phyloP scores from a whole-genome alignment of 2,329 filamentous ascomycete genomes.

The Domatiomyces catenatus region DNA sequence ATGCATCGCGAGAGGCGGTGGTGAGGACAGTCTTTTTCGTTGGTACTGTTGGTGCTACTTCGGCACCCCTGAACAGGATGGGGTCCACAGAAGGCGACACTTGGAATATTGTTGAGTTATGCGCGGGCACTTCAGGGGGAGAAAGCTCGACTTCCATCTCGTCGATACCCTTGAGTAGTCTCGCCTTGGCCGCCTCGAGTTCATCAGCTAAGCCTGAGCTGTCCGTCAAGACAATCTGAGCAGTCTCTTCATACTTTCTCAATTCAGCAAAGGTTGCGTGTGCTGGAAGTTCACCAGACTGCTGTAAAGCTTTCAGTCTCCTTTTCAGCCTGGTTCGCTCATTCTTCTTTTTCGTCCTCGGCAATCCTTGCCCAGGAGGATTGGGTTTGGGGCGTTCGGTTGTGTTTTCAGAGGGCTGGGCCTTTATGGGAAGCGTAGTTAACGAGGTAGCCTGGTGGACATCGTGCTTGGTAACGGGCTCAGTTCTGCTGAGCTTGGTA shows the following conservation, averaged over 20 bases:
- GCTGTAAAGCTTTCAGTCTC: conserved; percentile 37
- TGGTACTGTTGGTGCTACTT: background rate
- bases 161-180: background rate
- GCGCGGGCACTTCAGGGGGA: background rate
- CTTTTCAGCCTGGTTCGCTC: conserved; percentile 35
- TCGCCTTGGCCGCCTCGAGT: background rate
- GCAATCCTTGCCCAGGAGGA: conserved; percentile 36
- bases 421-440: background rate
- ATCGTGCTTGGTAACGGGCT: background rate
- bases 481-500: background rate
- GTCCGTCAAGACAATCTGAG: background rate
- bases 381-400: conserved; percentile 8
- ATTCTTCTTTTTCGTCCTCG: conserved; percentile 41
- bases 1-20: background rate
- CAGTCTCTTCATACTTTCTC: conserved; percentile 17
- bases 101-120: background rate
- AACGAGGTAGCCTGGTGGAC: background rate
- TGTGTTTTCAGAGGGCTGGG: conserved; percentile 2
- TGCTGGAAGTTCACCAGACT: conserved; percentile 35
- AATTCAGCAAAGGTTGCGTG: conserved; percentile 38
- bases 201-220: background rate
- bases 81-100: background rate
- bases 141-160: background rate
- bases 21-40: background rate
- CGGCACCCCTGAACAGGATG: background rate